Conservation (phyloP, 345 rosid species). For the Pugionium dolabratum region DNA sequence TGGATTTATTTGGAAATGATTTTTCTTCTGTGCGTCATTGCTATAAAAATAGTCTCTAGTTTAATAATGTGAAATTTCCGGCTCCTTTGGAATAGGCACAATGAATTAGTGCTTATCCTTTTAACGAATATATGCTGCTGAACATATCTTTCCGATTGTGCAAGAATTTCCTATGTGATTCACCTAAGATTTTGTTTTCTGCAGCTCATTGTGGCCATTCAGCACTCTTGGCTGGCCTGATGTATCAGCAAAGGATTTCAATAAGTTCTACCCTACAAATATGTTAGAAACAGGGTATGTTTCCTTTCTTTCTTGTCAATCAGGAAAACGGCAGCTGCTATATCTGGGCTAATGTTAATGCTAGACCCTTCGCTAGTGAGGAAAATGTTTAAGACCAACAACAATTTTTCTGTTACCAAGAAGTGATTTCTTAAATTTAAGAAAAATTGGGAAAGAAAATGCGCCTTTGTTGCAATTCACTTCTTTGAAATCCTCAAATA, state of each 20-base stretch:
- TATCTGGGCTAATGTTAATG: conserved; percentile 23
- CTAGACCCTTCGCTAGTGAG: conserved; percentile 1
- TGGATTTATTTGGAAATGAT: conserved; percentile 1
- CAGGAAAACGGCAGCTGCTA: conserved; percentile 18
- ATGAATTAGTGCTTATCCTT: background rate
- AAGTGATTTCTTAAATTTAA: conserved; percentile 9
- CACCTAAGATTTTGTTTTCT: conserved; percentile 27
- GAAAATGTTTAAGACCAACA: conserved; percentile 18
- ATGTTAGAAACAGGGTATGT: conserved; percentile 94
- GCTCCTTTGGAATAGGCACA: background rate
- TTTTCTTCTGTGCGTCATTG: conserved; percentile 6
- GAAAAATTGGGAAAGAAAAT: conserved; percentile 14
- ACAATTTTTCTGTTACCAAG: conserved; percentile 10
- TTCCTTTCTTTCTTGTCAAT: conserved; percentile 19
- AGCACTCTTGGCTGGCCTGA: conserved; percentile 99
- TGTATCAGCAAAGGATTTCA: conserved; percentile 67
- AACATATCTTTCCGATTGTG: conserved; percentile 6
- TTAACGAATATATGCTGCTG: background rate
- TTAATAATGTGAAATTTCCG: conserved; percentile 11
- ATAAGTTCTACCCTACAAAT: conserved; percentile 84
- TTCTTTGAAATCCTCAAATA: conserved; percentile 12
- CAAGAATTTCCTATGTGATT: conserved; percentile 16
- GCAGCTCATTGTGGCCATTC: conserved; percentile 95
- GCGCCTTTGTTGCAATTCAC: conserved; percentile 2
- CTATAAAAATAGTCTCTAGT: conserved; percentile 3